These are phyloP conservation scores for Coemansia nantahalensis DNA, from an alignment of 192 early-diverging fungal species.

Conservation along the genomic window DNA sequence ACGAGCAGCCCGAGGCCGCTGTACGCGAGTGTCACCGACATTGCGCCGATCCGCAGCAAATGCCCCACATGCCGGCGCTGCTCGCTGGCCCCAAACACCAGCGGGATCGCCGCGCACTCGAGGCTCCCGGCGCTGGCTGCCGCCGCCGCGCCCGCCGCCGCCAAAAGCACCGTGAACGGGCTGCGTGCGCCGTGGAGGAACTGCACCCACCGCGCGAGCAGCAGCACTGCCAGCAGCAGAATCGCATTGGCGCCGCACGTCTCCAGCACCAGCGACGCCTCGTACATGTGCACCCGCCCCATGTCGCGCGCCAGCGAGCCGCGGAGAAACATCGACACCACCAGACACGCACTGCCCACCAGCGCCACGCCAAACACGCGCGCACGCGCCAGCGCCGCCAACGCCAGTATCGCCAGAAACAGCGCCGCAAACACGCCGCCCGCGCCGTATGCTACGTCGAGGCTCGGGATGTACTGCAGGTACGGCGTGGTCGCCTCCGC, in stretches of 20 bases:
- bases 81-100: slow-evolving; percentile 3
- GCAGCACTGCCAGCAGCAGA: slow-evolving; percentile 1
- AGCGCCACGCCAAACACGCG: slow-evolving; percentile 6
- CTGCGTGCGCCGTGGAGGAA: slow-evolving; percentile 3
- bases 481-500: slow-evolving; percentile 17
- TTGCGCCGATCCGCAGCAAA: slow-evolving; percentile 9
- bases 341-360: slow-evolving; percentile 6
- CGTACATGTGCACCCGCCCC: slow-evolving; percentile 11
- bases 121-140: slow-evolving; percentile 7
- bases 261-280: slow-evolving; percentile 16
- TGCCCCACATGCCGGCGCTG: slow-evolving; percentile 14
- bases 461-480: slow-evolving; percentile 21
- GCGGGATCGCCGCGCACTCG: slow-evolving; percentile 17
- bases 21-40: slow-evolving; percentile 6
- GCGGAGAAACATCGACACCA: slow-evolving; percentile 29
- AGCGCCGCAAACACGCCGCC: slow-evolving; percentile 33
- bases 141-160: not conserved
- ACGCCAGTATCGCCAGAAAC: slow-evolving; percentile 3
- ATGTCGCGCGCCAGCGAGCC: slow-evolving; percentile 7
- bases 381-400: not conserved
- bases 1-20: slow-evolving; percentile 17
- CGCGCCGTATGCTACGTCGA: slow-evolving; percentile 22
- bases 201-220: slow-evolving; percentile 19
- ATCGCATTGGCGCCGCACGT: slow-evolving; percentile 18
- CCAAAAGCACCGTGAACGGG: slow-evolving; percentile 2